Evolutionary conservation across 2,329 filamentous ascomycete genomes (phyloP).

Genomic region (Biscogniauxia sp.): DNA sequence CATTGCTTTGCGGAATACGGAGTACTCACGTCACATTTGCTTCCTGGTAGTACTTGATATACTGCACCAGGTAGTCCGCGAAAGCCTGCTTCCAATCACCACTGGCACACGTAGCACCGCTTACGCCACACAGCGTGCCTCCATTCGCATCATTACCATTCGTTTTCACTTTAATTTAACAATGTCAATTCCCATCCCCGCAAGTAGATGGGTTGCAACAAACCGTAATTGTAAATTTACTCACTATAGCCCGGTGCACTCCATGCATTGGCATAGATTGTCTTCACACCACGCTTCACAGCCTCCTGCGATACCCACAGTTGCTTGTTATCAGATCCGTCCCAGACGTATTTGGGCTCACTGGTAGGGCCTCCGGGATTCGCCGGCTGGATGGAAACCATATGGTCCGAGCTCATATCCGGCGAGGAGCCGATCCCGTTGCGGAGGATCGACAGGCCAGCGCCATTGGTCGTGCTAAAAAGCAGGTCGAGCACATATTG

Average conservation of each 20-base stretch:
- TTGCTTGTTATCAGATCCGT: slow-evolving; percentile 47
- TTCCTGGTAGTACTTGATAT: slow-evolving; percentile 45
- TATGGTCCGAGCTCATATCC: slow-evolving; percentile 18
- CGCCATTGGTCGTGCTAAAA: slow-evolving; percentile 44
- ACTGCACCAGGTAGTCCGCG: slow-evolving; percentile 47
- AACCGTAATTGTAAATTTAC: not conserved
- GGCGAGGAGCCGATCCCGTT: slow-evolving; percentile 45
- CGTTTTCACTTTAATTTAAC: slow-evolving; percentile 37
- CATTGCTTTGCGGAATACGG: not conserved
- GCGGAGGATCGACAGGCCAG: slow-evolving; percentile 49
- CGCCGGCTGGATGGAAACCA: slow-evolving; percentile 41
- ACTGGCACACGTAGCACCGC: slow-evolving; percentile 36
- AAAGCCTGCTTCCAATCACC: slow-evolving; percentile 49
- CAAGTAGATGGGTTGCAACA: too few species aligned
- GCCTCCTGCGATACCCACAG: slow-evolving; percentile 52
- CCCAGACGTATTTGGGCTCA: slow-evolving; percentile 43
- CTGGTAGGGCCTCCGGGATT: slow-evolving; percentile 41
- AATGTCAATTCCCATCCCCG: not conserved
- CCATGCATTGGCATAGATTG: slow-evolving; percentile 45
- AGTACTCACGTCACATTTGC: slow-evolving; percentile 35
- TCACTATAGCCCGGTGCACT: slow-evolving; percentile 43
- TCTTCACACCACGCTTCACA: slow-evolving; percentile 36
- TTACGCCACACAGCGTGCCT: slow-evolving; percentile 39
- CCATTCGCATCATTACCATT: slow-evolving; percentile 27
- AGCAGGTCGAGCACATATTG: slow-evolving; percentile 43